Percentiles rank a stretch among this genome's conserved stretches.
Conservation (phyloP, 495 filamentous ascomycete genomes). For the Patellaria atrata region DNA sequence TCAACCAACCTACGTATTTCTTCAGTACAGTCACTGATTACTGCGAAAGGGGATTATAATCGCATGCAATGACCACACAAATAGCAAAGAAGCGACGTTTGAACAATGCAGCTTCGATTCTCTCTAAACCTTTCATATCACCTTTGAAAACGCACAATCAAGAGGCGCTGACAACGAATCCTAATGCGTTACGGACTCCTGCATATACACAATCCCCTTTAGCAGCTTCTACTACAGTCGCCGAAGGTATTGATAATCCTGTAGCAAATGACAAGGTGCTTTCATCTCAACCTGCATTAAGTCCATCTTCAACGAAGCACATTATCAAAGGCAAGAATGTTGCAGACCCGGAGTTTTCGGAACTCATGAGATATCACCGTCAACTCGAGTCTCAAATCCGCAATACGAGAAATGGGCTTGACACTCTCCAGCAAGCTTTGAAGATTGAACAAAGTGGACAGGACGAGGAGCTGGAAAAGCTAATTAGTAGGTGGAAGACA, state of each 20-base stretch:
- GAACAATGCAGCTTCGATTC: conserved; percentile 32
- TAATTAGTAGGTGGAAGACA: conserved; percentile 32
- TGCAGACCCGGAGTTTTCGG: no score
- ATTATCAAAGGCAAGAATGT: no score
- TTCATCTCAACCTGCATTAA: no score
- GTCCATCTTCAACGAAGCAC: no score
- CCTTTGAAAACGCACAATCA: conserved; percentile 32
- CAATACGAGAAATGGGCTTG: conserved; percentile 27
- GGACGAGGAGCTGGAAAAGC: conserved; percentile 33
- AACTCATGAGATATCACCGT: no score
- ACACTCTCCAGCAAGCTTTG: conserved; percentile 36
- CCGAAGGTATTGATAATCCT: no score
- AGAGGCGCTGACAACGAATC: conserved; percentile 8
- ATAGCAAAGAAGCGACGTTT: conserved; percentile 43
- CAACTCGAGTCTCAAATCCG: no score
- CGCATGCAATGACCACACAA: conserved; percentile 21
- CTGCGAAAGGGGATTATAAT: no score
- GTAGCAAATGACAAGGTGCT: no score
- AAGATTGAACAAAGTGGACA: conserved; percentile 32
- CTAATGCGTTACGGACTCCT: conserved; percentile 7
- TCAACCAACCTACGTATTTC: no score
- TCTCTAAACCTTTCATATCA: conserved; percentile 56
- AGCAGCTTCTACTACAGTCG: conserved; percentile 6
- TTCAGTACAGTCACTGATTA: no score
- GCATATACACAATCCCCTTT: conserved; percentile 17